A percentile compares a stretch with the other conserved stretches of the same genome.
These are phyloP conservation scores for Phalaenopsis aphrodite DNA, from an alignment of 106 monocot genomes.

Conservation along the genomic window DNA sequence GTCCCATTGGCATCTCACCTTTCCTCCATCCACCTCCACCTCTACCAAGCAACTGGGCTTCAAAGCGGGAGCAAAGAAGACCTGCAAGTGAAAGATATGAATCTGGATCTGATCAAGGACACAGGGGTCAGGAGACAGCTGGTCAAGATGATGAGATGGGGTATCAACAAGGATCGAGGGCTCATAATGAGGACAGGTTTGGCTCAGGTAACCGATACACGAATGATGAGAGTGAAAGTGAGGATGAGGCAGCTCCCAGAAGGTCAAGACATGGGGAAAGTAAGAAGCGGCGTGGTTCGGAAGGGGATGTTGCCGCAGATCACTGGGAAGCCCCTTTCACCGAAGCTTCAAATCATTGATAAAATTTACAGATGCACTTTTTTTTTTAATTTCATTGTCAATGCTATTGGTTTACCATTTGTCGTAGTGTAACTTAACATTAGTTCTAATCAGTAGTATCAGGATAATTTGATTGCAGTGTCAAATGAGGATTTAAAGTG, in stretches of 20 bases:
- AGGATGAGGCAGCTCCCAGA: conserved; percentile 82
- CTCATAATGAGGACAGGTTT: conserved; percentile 23
- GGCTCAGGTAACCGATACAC: conserved; percentile 10
- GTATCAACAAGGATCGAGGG: conserved; percentile 23
- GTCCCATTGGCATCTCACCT: conserved; percentile 51
- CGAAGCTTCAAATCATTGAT: conserved; percentile 15
- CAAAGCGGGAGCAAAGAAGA: conserved; percentile 63
- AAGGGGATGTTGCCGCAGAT: conserved; percentile 31
- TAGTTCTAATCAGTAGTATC: not conserved
- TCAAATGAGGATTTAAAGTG: not conserved
- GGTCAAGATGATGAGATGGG: conserved; percentile 22
- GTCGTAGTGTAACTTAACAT: not conserved
- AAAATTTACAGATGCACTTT: not conserved
- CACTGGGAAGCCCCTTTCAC: conserved; percentile 16
- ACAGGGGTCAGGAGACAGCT: conserved; percentile 29
- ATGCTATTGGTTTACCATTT: conserved; percentile 2
- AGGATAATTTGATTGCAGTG: not conserved
- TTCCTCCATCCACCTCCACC: conserved; percentile 42
- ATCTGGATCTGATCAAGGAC: conserved; percentile 37
- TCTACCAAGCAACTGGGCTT: conserved; percentile 16
- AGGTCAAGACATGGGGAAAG: conserved; percentile 53
- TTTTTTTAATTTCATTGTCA: not conserved
- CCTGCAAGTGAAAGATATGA: conserved; percentile 40
- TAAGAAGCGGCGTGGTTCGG: conserved; percentile 31
- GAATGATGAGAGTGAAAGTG: conserved; percentile 83